Conservation (phyloP, 306 rosid genomes). For the Delonix regia region DNA sequence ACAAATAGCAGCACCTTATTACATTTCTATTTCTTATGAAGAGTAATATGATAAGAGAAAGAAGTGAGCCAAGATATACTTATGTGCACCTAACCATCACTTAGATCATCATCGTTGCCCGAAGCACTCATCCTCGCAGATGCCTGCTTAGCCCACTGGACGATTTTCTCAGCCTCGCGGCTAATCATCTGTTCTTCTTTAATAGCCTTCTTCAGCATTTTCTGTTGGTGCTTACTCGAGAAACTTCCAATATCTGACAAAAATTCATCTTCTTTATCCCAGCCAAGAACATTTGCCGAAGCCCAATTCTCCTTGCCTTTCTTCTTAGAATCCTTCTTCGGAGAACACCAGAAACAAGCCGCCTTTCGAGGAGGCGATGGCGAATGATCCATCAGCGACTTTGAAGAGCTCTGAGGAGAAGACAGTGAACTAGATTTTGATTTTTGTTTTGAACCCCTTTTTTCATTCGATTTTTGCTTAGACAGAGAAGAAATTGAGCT, state of each 20-base stretch:
- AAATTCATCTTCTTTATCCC: conserved; percentile 55
- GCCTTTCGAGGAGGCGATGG: conserved; percentile 67
- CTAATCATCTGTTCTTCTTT: conserved; percentile 72
- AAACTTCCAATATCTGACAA: conserved; percentile 62
- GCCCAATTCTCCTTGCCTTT: conserved; percentile 52
- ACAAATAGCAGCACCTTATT: neutral
- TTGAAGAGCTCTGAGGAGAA: conserved; percentile 40
- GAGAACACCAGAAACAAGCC: conserved; percentile 83
- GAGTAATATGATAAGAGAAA: neutral
- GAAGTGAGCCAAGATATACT: conserved; percentile 4
- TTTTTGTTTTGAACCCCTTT: neutral
- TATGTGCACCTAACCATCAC: conserved; percentile 45
- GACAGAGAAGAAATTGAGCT: conserved; percentile 44
- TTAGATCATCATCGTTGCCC: conserved; percentile 65
- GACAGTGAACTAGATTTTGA: conserved; percentile 23
- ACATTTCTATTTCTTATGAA: neutral
- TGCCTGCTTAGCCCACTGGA: conserved; percentile 67
- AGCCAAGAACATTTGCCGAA: conserved; percentile 23
- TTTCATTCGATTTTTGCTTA: conserved; percentile 26
- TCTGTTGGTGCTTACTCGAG: conserved; percentile 63
- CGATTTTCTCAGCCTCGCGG: conserved; percentile 79
- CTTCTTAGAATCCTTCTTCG: conserved; percentile 63
- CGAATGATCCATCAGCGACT: conserved; percentile 40
- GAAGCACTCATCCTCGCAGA: conserved; percentile 61
- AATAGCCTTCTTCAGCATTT: conserved; percentile 69